Percentiles rank a stretch among this genome's conserved stretches.
phyloP scores from a whole-genome alignment of 2,329 filamentous ascomycete genomes.

The Fusarium newnesense region DNA sequence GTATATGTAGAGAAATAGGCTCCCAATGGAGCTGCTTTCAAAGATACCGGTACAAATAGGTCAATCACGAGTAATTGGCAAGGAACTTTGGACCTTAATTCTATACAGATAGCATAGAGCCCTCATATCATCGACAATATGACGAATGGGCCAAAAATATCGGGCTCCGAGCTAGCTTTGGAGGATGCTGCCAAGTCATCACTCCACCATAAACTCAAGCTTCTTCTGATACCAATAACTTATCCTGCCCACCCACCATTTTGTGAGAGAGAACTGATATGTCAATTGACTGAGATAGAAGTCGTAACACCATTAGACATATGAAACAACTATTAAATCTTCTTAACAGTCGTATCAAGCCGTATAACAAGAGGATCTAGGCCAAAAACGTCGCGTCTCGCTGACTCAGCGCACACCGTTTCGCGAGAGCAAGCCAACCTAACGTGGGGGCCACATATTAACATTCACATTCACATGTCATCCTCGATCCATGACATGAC shows the following conservation, averaged over 20 bases:
- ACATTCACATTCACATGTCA: constrained; percentile 38
- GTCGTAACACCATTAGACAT: fast-evolving
- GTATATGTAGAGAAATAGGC: neutral
- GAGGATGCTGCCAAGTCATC: neutral
- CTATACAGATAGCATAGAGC: no score
- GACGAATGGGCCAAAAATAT: neutral
- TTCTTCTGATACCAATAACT: neutral
- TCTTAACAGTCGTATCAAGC: neutral
- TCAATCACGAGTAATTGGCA: neutral
- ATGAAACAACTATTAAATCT: neutral
- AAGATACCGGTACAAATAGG: neutral
- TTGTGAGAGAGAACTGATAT: neutral
- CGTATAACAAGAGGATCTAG: neutral
- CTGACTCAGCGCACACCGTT: constrained; percentile 19
- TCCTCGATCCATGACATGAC: constrained; percentile 22
- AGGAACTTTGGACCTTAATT: neutral
- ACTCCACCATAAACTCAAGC: neutral
- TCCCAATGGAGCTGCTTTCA: neutral
- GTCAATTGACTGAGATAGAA: neutral
- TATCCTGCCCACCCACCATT: neutral
- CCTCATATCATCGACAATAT: neutral
- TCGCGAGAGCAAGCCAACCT: neutral
- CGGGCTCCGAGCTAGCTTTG: neutral
- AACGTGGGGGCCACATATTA: constrained; percentile 27
- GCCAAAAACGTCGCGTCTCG: neutral